phyloP scores from a whole-genome alignment of 352 stramenopile species.

The Pythium insidiosum region DNA sequence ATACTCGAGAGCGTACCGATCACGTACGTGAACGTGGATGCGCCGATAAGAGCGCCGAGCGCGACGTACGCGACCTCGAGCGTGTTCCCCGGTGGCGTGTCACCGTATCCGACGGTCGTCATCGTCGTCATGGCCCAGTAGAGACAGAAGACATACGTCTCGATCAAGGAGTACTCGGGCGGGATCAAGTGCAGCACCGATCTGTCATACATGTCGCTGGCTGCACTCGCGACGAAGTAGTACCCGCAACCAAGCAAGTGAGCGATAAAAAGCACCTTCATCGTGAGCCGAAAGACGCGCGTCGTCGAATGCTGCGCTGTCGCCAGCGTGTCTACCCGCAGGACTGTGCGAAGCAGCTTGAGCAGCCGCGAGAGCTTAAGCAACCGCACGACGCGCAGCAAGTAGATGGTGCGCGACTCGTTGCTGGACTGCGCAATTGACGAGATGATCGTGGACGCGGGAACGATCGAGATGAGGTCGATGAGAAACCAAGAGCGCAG shows the following conservation, averaged over 20 bases:
- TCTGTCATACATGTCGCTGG: slow-evolving; percentile 19
- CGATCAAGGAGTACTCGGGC: slow-evolving; percentile 19
- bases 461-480: slow-evolving; percentile 58
- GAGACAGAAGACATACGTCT: slow-evolving; percentile 61
- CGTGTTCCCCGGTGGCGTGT: slow-evolving; percentile 47
- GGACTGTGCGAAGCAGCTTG: slow-evolving; percentile 74
- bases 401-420: slow-evolving; percentile 24
- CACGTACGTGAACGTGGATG: slow-evolving; percentile 70
- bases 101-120: slow-evolving; percentile 74
- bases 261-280: slow-evolving; percentile 56
- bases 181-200: slow-evolving; percentile 21
- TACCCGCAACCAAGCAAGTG: slow-evolving; percentile 56
- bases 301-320: slow-evolving; percentile 38
- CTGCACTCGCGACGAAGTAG: slow-evolving; percentile 40
- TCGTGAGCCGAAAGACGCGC: slow-evolving; percentile 43
- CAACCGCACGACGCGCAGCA: slow-evolving; percentile 63
- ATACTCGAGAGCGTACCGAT: slow-evolving; percentile 71
- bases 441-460: slow-evolving; percentile 28
- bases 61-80: slow-evolving; percentile 48
- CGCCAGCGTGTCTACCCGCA: slow-evolving; percentile 39
- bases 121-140: slow-evolving; percentile 80
- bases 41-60: slow-evolving; percentile 44
- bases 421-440: slow-evolving; percentile 3
- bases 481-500: slow-evolving; percentile 66
- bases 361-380: slow-evolving; percentile 83